phyloP scores from a whole-genome alignment of 176 grass and related monocot genomes.

The Coix lacrymajobi region DNA sequence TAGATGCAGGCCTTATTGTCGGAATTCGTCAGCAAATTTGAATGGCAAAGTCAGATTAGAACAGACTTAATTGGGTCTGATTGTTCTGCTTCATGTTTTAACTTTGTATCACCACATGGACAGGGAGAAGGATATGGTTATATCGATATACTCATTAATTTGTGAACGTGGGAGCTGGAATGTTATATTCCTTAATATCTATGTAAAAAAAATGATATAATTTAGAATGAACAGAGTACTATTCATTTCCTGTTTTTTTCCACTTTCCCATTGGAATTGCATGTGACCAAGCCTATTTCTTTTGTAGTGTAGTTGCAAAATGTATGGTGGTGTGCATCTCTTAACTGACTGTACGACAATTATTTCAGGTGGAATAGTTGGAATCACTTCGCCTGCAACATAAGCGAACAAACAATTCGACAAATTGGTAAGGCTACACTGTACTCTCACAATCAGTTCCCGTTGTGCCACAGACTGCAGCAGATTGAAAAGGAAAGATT shows the following conservation, averaged over 20 bases:
- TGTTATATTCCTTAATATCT: not conserved
- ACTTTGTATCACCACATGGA: no score
- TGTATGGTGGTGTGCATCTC: not conserved
- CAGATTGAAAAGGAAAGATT: not conserved
- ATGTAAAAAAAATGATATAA: not conserved
- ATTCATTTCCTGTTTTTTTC: not conserved
- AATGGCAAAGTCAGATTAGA: no score
- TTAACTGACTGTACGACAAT: not conserved
- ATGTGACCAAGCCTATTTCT: not conserved
- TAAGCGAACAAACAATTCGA: slow-evolving; percentile 27
- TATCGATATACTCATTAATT: no score
- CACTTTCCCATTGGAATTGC: not conserved
- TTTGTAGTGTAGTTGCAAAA: not conserved
- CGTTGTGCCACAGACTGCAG: not conserved
- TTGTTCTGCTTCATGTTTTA: no score
- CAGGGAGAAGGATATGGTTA: no score
- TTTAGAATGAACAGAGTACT: not conserved
- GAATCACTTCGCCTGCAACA: slow-evolving; percentile 39
- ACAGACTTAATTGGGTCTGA: no score
- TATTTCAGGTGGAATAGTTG: slow-evolving; percentile 52
- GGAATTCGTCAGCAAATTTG: no score
- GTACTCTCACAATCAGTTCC: not conserved
- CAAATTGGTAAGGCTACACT: slow-evolving; percentile 8
- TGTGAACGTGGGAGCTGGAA: no score
- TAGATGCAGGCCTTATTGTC: no score